Base-by-base conservation (phyloP, 1,284 basidiomycete species). In the Hemileia vastatrix region DNA sequence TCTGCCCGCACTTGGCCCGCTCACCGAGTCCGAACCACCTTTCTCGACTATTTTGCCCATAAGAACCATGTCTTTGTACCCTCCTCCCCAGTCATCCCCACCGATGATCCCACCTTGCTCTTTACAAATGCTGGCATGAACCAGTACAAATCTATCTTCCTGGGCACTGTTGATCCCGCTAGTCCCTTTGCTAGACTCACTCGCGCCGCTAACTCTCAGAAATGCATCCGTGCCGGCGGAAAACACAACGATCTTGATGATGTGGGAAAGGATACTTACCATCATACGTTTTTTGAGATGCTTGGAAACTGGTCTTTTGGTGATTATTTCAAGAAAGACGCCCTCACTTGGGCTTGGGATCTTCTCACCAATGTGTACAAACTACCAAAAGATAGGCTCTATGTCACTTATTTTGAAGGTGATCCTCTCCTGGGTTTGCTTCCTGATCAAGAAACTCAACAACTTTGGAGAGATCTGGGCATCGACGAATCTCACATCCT, bases 91-190 rank as follows among this genome's bases (percentile, higher is more conserved):
- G 59, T 62, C 19, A 47, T 54, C 21, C 59, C 59, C 13, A 55
- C 55, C 19, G 59, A 62, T 62, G 78, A 79, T 66, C 77, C 95
- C 2, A 96, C 94, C 5, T 81, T 98, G 47, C 84, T 98, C 66
- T 98, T 98, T 72, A 91, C 93, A 68, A 98, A 98, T 80, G 94
- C 94, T 68, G 76, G 78, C 9, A 62, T 62, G 59, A 62, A 55
- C 15, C 40, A 62, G 59, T 62, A 62, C 48, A 62, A 62, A 49
- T 45, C 59, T 6, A 62, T 62, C 13, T 62, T 62, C 36, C 32
- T 62, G 13, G 59, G 59, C 18, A 62, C 59, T 6, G 55, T 62
- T 9, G 53, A 55, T 24, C 59, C 59, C 24, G 33, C 52, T 18
- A 51, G 55, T 55, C 45, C 52, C 24, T 44, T 50, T 21, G 19